Percentiles rank a stretch among this genome's conserved stretches.
Conservation (phyloP, 352 stramenopile genomes). For the Pythium coloratum region DNA sequence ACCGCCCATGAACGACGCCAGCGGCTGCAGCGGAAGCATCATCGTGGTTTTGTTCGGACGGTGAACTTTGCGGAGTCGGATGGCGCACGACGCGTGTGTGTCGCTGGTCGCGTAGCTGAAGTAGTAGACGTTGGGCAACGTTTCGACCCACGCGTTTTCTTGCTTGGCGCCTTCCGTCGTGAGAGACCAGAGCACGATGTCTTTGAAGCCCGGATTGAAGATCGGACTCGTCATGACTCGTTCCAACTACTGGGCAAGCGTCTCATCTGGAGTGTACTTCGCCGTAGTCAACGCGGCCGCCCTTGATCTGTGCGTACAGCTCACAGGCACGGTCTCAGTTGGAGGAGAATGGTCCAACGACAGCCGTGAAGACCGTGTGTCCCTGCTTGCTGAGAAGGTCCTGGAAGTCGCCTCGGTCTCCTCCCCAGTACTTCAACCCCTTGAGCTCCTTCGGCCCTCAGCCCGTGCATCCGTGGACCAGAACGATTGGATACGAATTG, state of each 20-base stretch:
- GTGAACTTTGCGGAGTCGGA: slow-evolving; percentile 30
- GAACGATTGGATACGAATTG: neutral
- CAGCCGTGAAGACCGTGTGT: slow-evolving; percentile 31
- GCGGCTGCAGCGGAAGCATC: slow-evolving; percentile 43
- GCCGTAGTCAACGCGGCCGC: slow-evolving; percentile 37
- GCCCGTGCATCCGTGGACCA: slow-evolving; percentile 30
- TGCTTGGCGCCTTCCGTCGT: slow-evolving; percentile 36
- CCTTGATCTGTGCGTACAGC: slow-evolving; percentile 44
- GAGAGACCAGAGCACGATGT: slow-evolving; percentile 44
- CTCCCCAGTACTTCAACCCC: slow-evolving; percentile 10
- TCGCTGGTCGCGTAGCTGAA: slow-evolving; percentile 51
- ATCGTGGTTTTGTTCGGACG: slow-evolving; percentile 50
- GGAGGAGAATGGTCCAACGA: slow-evolving; percentile 30
- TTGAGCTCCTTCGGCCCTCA: slow-evolving; percentile 23
- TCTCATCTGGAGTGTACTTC: slow-evolving; percentile 32
- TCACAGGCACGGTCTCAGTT: slow-evolving; percentile 49
- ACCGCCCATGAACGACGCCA: slow-evolving; percentile 41
- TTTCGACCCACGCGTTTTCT: slow-evolving; percentile 49
- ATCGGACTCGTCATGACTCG: slow-evolving; percentile 33
- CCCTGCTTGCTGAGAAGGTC: slow-evolving; percentile 31
- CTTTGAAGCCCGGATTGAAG: slow-evolving; percentile 45
- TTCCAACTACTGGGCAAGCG: slow-evolving; percentile 35
- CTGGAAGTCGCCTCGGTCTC: slow-evolving; percentile 14
- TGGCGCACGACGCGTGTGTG: slow-evolving; percentile 37
- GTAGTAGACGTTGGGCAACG: slow-evolving; percentile 55